Conservation (phyloP, 768 basidiomycete genomes). For the Pholiota conissans region DNA sequence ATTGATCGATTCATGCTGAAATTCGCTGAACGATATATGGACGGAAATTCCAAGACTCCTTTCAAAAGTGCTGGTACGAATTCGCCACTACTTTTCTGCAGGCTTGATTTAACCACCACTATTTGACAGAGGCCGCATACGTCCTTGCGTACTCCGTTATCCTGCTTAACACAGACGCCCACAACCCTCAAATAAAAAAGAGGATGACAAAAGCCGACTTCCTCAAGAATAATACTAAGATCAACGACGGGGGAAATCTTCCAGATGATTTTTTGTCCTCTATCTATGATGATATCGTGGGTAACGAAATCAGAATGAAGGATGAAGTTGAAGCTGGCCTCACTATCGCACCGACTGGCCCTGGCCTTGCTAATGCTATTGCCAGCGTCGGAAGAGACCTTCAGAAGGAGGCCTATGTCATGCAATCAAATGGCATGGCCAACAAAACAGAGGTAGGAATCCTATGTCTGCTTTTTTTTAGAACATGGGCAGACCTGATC, state of each 20-base stretch:
- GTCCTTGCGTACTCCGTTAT: conserved; percentile 95
- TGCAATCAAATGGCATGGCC: conserved; percentile 95
- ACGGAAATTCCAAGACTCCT: conserved; percentile 76
- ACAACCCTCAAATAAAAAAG: conserved; percentile 91
- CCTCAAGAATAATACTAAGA: conserved; percentile 92
- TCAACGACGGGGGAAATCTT: conserved; percentile 88
- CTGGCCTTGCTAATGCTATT: conserved; percentile 80
- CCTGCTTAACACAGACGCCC: conserved; percentile 95
- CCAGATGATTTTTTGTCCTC: conserved; percentile 78
- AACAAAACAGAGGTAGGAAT: conserved; percentile 86
- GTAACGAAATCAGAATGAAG: conserved; percentile 97
- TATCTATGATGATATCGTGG: conserved; percentile 89
- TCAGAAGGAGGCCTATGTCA: conserved; percentile 93
- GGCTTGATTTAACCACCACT: neutral
- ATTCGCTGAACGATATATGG: conserved; percentile 96
- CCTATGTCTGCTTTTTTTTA: neutral
- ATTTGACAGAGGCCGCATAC: conserved; percentile 80
- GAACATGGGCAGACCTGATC: conserved; percentile 1
- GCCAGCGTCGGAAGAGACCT: conserved; percentile 92
- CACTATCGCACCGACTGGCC: conserved; percentile 42
- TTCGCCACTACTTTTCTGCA: neutral
- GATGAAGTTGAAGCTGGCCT: conserved; percentile 82
- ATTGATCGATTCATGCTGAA: conserved; percentile 99
- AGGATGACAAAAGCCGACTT: conserved; percentile 95
- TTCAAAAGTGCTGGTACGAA: conserved; percentile 92